Base-by-base conservation (phyloP, 2,329 filamentous ascomycete genomes). In the Curvularia spicifera region DNA sequence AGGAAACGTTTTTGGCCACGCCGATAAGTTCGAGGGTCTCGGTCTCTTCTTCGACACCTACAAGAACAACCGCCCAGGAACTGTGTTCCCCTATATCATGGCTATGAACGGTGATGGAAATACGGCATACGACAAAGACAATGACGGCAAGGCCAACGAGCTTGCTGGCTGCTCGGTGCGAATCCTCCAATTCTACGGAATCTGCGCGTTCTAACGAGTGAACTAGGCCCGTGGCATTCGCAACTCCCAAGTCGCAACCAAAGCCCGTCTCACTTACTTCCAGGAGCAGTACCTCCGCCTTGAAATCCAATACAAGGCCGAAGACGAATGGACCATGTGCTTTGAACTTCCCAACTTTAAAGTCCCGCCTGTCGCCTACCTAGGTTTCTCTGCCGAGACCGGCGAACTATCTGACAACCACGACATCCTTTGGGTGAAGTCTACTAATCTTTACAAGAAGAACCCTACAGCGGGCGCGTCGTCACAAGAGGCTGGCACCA, bases 31-130 rank as follows among this genome's bases (percentile, higher is more conserved):
- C 70, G 94, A 99, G 77, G 95, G 95, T 4, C 85, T 99, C 46
- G 95, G 93, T 53, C 85, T 99, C 78, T 98, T 97, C 82, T 87
- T 99, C 80, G 95, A 99, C 77, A 99, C 95, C 44, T 99, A 99
- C 85, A 99, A 99, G 87, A 99, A 99, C 83, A 97, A 97, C 82
- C 88, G 95, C 13, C 94, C 95, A 0, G 95, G 95, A 43, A 90
- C 92, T 42, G 91, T 97, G 46, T 99, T 99, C 80, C 95, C 95
- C 50, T 97, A 97, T 75, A 90, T 99, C 71, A 97, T 98, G 93
- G 94, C 93, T 63, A 98, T 98, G 95, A 84, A 93, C 67, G 95
- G 95, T 59, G 95, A 99, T 76, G 94, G 95, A 61, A 83, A 92
- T 75, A 96, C 90, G 6, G 76, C 83, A 13, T 99, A 99, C 80